phyloP scores from a whole-genome alignment of 306 rosid species.

The Inga leiocalycina region DNA sequence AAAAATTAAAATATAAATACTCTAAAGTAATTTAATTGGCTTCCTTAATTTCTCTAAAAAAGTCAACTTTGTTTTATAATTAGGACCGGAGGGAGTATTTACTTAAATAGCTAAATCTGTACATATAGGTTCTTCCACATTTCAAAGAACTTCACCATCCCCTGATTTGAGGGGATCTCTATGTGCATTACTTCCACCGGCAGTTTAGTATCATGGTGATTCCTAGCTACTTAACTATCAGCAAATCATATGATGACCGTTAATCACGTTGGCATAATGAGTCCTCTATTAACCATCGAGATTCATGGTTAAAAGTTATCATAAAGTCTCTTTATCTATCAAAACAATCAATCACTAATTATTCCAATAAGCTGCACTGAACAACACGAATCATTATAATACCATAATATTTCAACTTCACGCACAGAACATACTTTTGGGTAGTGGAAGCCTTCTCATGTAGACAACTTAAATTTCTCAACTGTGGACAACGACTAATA shows the following conservation, averaged over 20 bases:
- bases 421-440: not conserved
- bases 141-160: not conserved
- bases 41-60: too few species aligned
- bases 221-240: constrained; percentile 50
- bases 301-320: not conserved
- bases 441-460: not conserved
- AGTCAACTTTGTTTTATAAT: too few species aligned
- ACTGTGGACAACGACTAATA: not conserved
- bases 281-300: not conserved
- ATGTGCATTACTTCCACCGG: constrained; percentile 63
- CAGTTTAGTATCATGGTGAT: constrained; percentile 61
- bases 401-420: not conserved
- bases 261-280: not conserved
- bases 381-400: not conserved
- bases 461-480: not conserved
- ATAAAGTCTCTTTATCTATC: not conserved
- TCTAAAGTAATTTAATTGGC: too few species aligned
- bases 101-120: too few species aligned
- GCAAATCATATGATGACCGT: not conserved
- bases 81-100: too few species aligned
- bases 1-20: too few species aligned
- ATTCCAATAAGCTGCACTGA: not conserved
- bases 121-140: not conserved
- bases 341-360: not conserved
- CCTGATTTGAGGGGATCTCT: not conserved